Evolutionary conservation across 768 basidiomycete species (phyloP), one percentile per base, ranked within the genome.

Genomic region (Mycena galopus): DNA sequence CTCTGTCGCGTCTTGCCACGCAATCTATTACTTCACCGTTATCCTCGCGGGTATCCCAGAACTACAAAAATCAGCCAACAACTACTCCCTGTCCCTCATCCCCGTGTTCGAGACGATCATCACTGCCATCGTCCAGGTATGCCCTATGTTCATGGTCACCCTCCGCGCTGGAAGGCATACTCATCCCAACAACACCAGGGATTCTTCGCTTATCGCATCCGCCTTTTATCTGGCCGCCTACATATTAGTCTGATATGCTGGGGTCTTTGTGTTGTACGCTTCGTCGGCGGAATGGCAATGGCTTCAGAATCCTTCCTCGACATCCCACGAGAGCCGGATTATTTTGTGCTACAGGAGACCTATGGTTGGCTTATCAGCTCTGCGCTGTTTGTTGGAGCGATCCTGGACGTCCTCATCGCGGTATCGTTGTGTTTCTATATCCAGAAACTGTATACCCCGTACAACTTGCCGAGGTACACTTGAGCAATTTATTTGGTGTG

Each of bases 381-480:
- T 16, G 72, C 82, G 7, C 78, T 83, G 50, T 74, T 73, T 19
- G 72, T 78, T 14, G 79, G 82, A 10, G 80, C 77, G 2, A 73
- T 72, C 1, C 67, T 82, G 19, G 84, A 85, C 56, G 67, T 83
- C 30, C 70, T 79, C 11, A 80, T 84, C 66, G 79, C 81, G 0
- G 73, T 73, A 0, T 76, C 79, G 25, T 76, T 85, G 77, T 72
- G 82, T 50, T 82, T 79, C 53, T 82, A 81, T 66, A 70, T 84
- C 12, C 29, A 71, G 3, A 64, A 66, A 29, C 73, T 74, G 27
- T 74, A 71, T 35, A 65, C 65, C 6, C 65, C 69, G 29, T 71
- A 74, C 39, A 81, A 64, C 67, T 77, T 42, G 57, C 29, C 70
- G 77, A 57, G n/a, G n/a, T n/a, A n/a, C n/a, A n/a, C n/a, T n/a